phyloP scores from a whole-genome alignment of 805 yeast species.

The Lipomyces chichibuensis region DNA sequence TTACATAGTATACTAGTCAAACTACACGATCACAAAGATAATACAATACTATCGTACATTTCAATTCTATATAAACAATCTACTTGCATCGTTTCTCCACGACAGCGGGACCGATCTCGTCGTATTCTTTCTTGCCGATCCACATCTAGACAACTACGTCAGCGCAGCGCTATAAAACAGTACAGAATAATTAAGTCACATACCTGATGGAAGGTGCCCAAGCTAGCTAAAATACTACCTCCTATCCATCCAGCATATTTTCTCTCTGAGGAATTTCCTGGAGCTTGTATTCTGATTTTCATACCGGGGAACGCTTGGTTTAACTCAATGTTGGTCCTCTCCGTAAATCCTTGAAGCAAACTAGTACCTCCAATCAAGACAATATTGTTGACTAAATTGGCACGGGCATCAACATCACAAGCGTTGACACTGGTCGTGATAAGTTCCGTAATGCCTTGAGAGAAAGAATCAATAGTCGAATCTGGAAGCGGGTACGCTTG shows the following conservation, averaged over 20 bases:
- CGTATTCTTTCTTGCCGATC: constrained; percentile 65
- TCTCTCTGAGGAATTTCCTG: constrained; percentile 54
- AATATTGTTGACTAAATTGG: constrained; percentile 50
- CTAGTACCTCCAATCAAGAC: constrained; percentile 67
- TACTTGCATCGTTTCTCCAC: constrained; percentile 48
- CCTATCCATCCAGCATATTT: constrained; percentile 70
- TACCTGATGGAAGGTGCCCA: constrained; percentile 58
- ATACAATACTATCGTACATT: constrained; percentile 19
- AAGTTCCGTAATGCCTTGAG: constrained; percentile 43
- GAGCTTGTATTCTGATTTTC: constrained; percentile 48
- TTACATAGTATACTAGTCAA: neutral
- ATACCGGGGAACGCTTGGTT: constrained; percentile 58
- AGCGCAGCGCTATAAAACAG: neutral
- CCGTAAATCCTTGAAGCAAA: constrained; percentile 58
- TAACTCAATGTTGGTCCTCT: constrained; percentile 59
- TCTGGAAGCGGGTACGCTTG: constrained; percentile 53
- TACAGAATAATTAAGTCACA: constrained; percentile 30
- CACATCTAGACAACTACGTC: constrained; percentile 44
- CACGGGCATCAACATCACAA: constrained; percentile 49
- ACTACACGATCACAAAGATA: neutral
- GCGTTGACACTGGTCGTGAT: constrained; percentile 52
- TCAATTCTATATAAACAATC: neutral
- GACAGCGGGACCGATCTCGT: constrained; percentile 57
- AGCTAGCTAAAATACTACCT: constrained; percentile 67
- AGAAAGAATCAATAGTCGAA: constrained; percentile 25